Evolutionary conservation across 164 flowering plant species (phyloP).

Genomic region (Taxillus chinensis): DNA sequence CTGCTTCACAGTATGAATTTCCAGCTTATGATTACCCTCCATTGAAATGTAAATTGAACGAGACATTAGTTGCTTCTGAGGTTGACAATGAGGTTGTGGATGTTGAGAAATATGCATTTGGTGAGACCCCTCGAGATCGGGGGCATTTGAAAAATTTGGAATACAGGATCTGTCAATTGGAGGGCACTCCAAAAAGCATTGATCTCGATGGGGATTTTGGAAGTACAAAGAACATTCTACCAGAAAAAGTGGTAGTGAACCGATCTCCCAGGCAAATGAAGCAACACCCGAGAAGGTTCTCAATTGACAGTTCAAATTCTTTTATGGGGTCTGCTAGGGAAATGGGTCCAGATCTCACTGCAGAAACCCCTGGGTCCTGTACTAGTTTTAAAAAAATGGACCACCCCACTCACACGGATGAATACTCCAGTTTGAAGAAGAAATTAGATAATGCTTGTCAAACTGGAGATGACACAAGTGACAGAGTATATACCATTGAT

Average conservation of each 20-base stretch:
- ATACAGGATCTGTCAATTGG: conserved; percentile 29
- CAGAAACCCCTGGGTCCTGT: conserved; percentile 36
- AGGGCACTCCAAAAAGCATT: conserved; percentile 33
- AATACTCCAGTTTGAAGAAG: conserved; percentile 27
- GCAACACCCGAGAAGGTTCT: conserved; percentile 39
- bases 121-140: conserved; percentile 45
- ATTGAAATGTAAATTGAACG: conserved; percentile 52
- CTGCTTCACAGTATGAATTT: conserved; percentile 31
- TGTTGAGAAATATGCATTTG: conserved; percentile 63
- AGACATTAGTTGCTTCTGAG: conserved; percentile 24
- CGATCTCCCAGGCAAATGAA: conserved; percentile 46
- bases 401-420: conserved; percentile 26
- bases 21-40: conserved; percentile 68
- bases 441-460: conserved; percentile 44
- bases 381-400: conserved; percentile 43
- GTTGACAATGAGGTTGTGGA: conserved; percentile 39
- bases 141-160: conserved; percentile 41
- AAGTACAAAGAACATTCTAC: conserved; percentile 31
- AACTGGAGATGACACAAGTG: conserved; percentile 64
- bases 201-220: conserved; percentile 38
- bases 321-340: conserved; percentile 31
- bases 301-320: conserved; percentile 50
- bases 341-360: conserved; percentile 19
- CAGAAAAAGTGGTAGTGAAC: conserved; percentile 55
- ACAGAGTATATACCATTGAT: conserved; percentile 81